Evolutionary conservation across 306 rosid species (phyloP).

Genomic region (cucumber (Cucumis sativus)): DNA sequence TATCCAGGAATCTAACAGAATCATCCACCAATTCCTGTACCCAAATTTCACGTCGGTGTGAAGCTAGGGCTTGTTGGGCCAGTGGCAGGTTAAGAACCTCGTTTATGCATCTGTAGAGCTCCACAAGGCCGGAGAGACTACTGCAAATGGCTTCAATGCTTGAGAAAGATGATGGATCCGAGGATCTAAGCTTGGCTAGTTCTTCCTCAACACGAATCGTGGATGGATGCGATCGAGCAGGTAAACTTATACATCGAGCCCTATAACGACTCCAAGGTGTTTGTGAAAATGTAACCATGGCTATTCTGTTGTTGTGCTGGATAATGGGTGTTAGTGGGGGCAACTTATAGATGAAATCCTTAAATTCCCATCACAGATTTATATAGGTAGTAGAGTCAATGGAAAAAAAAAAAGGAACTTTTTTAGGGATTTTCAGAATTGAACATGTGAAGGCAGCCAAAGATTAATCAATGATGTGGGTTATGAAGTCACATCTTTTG

Average conservation of each 20-base stretch:
- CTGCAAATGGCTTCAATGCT: constrained; percentile 21
- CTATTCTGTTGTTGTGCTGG: constrained; percentile 22
- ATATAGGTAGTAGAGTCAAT: not conserved
- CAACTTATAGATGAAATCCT: not conserved
- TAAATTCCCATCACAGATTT: not conserved
- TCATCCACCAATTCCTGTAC: constrained; percentile 41
- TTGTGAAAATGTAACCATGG: constrained; percentile 28
- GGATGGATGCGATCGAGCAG: constrained; percentile 66
- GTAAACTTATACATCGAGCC: constrained; percentile 54
- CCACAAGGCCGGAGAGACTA: constrained; percentile 31
- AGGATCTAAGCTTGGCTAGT: constrained; percentile 40
- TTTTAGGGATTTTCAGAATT: not conserved
- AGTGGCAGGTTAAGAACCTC: constrained; percentile 41
- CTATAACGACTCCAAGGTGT: constrained; percentile 23
- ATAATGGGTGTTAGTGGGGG: not conserved
- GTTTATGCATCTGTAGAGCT: constrained; percentile 30
- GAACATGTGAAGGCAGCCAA: constrained; percentile 21
- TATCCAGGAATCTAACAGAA: constrained; percentile 42
- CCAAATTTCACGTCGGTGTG: constrained; percentile 39
- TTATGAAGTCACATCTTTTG: constrained; percentile 31
- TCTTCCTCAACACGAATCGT: constrained; percentile 34
- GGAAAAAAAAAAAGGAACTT: not conserved
- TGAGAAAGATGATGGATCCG: constrained; percentile 29
- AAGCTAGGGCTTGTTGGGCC: constrained; percentile 45
- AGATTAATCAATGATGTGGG: constrained; percentile 18